Conservation (phyloP, 2,329 filamentous ascomycete genomes). For the Coniochaeta ligniaria region DNA sequence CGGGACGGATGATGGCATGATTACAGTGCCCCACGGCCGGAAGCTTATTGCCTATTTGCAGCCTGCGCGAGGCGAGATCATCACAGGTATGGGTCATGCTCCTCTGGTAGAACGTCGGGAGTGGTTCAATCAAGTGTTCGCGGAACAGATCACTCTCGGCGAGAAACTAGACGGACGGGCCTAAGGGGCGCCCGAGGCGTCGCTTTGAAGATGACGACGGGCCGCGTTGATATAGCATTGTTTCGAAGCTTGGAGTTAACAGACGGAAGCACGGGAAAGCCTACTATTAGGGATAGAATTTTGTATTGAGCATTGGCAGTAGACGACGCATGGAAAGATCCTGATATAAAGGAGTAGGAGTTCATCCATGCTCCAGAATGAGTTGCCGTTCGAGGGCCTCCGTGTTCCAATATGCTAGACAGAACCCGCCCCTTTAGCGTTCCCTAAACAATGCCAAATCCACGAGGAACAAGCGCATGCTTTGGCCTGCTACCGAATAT, state of each 20-base stretch:
- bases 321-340: not conserved
- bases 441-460: too few species aligned
- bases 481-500: not conserved
- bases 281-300: not conserved
- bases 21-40: constrained; percentile 61
- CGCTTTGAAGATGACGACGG: too few species aligned
- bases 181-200: not conserved
- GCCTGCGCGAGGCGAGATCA: constrained; percentile 53
- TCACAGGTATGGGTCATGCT: constrained; percentile 71
- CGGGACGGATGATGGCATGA: constrained; percentile 71
- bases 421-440: too few species aligned
- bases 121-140: constrained; percentile 62
- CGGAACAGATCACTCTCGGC: constrained; percentile 46
- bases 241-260: not conserved
- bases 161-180: constrained; percentile 30
- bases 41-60: constrained; percentile 58
- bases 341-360: not conserved
- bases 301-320: not conserved
- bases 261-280: not conserved
- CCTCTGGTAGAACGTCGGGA: constrained; percentile 62
- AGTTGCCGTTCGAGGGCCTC: too few species aligned
- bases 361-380: not conserved
- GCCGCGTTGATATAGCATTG: not conserved
- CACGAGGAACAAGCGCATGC: not conserved
- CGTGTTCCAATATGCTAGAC: too few species aligned